A percentile compares a stretch with the other conserved stretches of the same genome.
Evolutionary conservation across 2,329 filamentous ascomycete genomes (phyloP).

Genomic region (Colletotrichum nymphaeae): DNA sequence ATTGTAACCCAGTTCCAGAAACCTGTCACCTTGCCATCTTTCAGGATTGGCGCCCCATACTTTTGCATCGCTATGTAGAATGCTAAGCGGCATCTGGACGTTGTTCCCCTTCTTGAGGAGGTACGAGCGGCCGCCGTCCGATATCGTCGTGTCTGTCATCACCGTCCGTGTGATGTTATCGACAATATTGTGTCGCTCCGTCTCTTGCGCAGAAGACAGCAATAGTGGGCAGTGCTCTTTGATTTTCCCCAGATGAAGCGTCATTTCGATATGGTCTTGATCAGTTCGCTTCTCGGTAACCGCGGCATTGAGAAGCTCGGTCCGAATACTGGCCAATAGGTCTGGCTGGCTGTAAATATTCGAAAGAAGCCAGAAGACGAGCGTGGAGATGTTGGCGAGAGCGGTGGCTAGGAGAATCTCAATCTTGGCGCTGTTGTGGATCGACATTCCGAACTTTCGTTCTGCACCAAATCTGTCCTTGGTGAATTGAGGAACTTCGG

Average conservation of each 20-base stretch:
- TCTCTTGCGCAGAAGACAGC: slow-evolving; percentile 56
- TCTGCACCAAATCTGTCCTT: slow-evolving; percentile 41
- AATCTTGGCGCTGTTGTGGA: slow-evolving; percentile 41
- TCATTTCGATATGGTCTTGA: slow-evolving; percentile 9
- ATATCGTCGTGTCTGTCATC: background rate
- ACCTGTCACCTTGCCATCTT: background rate
- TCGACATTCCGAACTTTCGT: slow-evolving; percentile 43
- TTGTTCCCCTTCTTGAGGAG: background rate
- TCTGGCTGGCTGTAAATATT: slow-evolving; percentile 43
- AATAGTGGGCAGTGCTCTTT: slow-evolving; percentile 53
- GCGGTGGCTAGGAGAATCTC: slow-evolving; percentile 45
- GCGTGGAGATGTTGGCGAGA: slow-evolving; percentile 48
- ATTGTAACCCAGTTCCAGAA: background rate
- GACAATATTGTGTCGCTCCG: slow-evolving; percentile 44
- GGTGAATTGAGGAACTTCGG: slow-evolving; percentile 41
- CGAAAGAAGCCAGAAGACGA: slow-evolving; percentile 48
- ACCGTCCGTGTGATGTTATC: background rate
- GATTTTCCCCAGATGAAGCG: slow-evolving; percentile 50
- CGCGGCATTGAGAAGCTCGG: slow-evolving; percentile 38
- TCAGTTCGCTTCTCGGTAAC: slow-evolving; percentile 4
- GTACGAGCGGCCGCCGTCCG: background rate
- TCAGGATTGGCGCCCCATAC: background rate
- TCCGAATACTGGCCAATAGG: slow-evolving; percentile 40
- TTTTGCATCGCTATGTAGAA: background rate
- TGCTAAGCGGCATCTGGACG: background rate